These are phyloP conservation scores for Paramecium bursaria DNA, from an alignment of 73 alveolate species.

Conservation along the genomic window DNA sequence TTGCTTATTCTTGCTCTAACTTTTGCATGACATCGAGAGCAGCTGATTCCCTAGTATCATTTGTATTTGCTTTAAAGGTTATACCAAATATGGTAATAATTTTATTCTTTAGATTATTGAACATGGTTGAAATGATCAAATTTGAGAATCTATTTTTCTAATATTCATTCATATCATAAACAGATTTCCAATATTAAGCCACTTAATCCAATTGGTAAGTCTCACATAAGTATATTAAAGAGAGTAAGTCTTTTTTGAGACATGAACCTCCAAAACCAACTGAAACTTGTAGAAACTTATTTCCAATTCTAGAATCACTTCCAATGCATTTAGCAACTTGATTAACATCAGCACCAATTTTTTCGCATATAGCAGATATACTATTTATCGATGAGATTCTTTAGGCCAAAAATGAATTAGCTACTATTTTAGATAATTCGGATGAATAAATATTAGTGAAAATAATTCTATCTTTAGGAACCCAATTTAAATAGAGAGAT, in stretches of 20 bases:
- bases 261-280: conserved; percentile 99
- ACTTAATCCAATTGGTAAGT: conserved; percentile 25
- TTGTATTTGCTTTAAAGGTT: conserved; percentile 61
- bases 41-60: conserved; percentile 62
- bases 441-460: conserved; percentile 72
- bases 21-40: conserved; percentile 7
- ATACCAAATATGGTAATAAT: conserved; percentile 57
- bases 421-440: conserved; percentile 88
- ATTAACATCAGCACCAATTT: conserved; percentile 90
- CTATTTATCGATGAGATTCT: conserved; percentile 94
- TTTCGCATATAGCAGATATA: conserved; percentile 95
- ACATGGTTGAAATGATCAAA: conserved; percentile 7
- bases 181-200: conserved; percentile 58
- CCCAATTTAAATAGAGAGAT: conserved; percentile 61
- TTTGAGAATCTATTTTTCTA: conserved; percentile 24
- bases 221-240: conserved; percentile 56
- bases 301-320: conserved; percentile 94
- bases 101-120: conserved; percentile 13
- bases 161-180: conserved; percentile 16
- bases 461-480: conserved; percentile 64
- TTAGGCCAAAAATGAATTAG: conserved; percentile 96
- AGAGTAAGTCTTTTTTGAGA: conserved; percentile 82
- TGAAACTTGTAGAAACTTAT: conserved; percentile 84
- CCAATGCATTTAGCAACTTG: conserved; percentile 85
- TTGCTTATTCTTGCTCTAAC: conserved; percentile 38